Base-by-base conservation (phyloP, 2,329 filamentous ascomycete species). In the Monosporascus sp. region DNA sequence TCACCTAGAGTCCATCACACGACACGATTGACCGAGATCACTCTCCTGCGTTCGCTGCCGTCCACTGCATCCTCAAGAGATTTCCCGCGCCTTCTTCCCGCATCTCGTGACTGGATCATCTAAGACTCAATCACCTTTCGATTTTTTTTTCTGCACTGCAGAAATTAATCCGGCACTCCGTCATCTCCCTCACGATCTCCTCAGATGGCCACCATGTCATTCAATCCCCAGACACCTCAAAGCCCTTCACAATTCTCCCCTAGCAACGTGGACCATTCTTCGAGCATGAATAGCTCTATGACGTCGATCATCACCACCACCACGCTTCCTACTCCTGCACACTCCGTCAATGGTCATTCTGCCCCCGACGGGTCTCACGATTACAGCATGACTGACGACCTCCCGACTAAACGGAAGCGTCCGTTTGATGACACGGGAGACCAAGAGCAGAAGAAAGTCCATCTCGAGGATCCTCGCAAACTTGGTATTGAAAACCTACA, bases 191-290 rank as follows among this genome's bases (percentile, higher is more conserved):
- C 37, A 40, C 52, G 41, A 56, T 51, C 52, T 45, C n/a, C 35
- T 41, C 53, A 45, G 65, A 70, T 67, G 64, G 68, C 70, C 74
- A 79, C 70, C 70, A 86, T 86, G 82, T 83, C 81, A 73, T 84
- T 81, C 76, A 82, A 85, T 69, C 83, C 83, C 63, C 82, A 82
- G 65, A 86, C 83, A 63, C 84, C 84, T 68, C 82, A 86, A 76
- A 86, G 83, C 69, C 83, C 83, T 67, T 84, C 81, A 67, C 80
- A 84, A 68, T 75, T 78, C 66, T 84, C 80, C 60, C 78, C 80
- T 58, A 78, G 74, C 63, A 79, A 75, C 60, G 78, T 74, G 66
- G 79, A 81, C 63, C 72, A 71, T 60, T 72, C 70, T 63, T 74
- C 73, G 55, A 80, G 76, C 72, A 73, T 75, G 66, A 75, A 74